Percentiles rank a stretch among this genome's conserved stretches.
These are phyloP conservation scores for Penicillium sp. DNA, from an alignment of 2,329 filamentous ascomycete species.

Conservation along the genomic window DNA sequence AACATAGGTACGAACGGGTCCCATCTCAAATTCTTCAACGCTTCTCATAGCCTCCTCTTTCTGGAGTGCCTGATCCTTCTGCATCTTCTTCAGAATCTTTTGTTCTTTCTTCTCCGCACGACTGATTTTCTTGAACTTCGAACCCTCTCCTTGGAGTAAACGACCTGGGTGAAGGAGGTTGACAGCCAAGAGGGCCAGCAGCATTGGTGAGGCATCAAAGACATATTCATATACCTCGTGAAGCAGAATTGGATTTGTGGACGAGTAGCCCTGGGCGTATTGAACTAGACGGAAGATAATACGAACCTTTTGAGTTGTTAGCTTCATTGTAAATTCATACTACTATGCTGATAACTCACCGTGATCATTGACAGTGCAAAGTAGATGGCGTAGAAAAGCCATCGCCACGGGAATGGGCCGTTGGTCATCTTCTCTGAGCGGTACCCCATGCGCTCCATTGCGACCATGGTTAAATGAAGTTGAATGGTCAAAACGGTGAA, in stretches of 20 bases:
- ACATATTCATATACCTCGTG: conserved; percentile 58
- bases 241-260: conserved; percentile 66
- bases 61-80: not conserved
- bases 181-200: conserved; percentile 46
- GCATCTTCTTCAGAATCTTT: conserved; percentile 30
- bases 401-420: conserved; percentile 15
- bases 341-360: conserved; percentile 15
- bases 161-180: conserved; percentile 52
- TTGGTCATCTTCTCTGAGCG: conserved; percentile 20
- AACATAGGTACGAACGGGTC: not conserved
- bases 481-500: conserved; percentile 45
- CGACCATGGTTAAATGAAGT: conserved; percentile 37
- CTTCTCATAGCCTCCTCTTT: not conserved
- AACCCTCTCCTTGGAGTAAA: conserved; percentile 46
- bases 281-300: conserved; percentile 63
- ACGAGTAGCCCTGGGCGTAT: conserved; percentile 53
- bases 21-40: not conserved
- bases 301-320: conserved; percentile 43
- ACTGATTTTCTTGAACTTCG: conserved; percentile 45
- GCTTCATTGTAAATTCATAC: not conserved
- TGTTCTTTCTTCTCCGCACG: conserved; percentile 48
- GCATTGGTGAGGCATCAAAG: conserved; percentile 59
- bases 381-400: conserved; percentile 44
- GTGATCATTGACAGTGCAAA: conserved; percentile 46
- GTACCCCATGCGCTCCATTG: conserved; percentile 25